These are phyloP conservation scores for Penicillium corylophilum DNA, from an alignment of 2,329 filamentous ascomycete species.

Conservation along the genomic window DNA sequence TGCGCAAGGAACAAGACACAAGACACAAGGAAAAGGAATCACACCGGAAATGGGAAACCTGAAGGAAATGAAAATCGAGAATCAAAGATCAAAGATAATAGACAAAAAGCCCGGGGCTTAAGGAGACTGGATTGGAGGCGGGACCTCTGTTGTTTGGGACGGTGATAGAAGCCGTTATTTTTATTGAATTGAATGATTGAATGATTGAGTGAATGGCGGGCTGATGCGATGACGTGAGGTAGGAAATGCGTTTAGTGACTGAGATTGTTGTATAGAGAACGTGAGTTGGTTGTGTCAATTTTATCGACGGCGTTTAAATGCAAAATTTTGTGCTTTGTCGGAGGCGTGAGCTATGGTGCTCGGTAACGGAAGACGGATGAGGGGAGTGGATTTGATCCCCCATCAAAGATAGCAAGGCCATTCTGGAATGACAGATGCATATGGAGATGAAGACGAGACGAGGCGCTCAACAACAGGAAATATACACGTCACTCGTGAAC, in stretches of 20 bases:
- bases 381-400: not conserved
- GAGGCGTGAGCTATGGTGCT: not conserved
- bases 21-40: no score
- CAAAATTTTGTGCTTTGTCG: not conserved
- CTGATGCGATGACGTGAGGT: not conserved
- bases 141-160: not conserved
- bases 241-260: conserved; percentile 6
- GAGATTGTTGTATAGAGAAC: conserved; percentile 15
- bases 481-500: conserved; percentile 36
- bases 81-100: no score
- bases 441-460: conserved; percentile 13
- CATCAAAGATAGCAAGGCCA: not conserved
- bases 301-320: not conserved
- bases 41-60: no score
- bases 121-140: not conserved
- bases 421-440: not conserved
- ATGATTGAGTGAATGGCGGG: not conserved
- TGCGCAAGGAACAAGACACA: not conserved
- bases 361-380: not conserved
- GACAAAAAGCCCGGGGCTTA: not conserved
- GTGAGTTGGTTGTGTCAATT: conserved; percentile 1
- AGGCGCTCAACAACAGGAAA: conserved; percentile 22
- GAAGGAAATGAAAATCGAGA: conserved; percentile 3
- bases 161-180: not conserved
- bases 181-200: not conserved